Base-by-base conservation (phyloP, 352 stramenopile genomes). In the Phytopythium vexans region DNA sequence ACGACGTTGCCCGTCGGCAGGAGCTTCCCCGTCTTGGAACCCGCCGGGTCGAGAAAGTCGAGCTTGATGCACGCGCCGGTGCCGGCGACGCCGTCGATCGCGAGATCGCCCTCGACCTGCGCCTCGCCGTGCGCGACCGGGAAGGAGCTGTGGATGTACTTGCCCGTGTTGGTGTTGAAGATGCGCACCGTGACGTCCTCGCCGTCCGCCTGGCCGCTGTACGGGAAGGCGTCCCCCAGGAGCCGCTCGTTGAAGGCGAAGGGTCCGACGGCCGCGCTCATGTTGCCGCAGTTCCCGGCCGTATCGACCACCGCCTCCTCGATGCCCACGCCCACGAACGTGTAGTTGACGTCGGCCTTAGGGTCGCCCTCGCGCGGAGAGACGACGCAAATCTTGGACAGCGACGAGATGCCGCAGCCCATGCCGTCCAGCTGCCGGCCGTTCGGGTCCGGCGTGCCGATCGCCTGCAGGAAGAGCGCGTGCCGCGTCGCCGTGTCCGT, bases 11-110 rank as follows among this genome's bases (percentile, higher is more conserved):
- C 46, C 10, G 46, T 52, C 3, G 46, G 35, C n/a, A 52, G 46
- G n/a, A 52, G 46, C 35, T 52, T 41, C n/a, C 46, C 46, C n/a
- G 35, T 52, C 46, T 52, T 52, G 46, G 46, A n/a, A 16, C 46
- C 46, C 35, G 46, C 46, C 15, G 46, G 46, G 35, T 52, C 46
- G 46, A 52, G 8, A 35, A 52, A 52, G 34, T 35, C 46, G 46
- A 52, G 46, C 16, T 43, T 43, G 15, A 52, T 37, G 34, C 34
- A 33, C 8, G 46, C 35, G n/a, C 46, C 46, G 4, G 46, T 36
- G 46, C 46, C 34, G 15, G 33, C 36, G 16, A 52, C 35, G 35
- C 46, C 46, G 46, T 43, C 47, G 47, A 52, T 43, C 8, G 16
- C 8, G 3, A 36, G 6, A 5, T 52, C 46, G 1, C 46, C 46